Conservation (phyloP, 805 yeast genomes). For the Blastobotrys parvus region DNA sequence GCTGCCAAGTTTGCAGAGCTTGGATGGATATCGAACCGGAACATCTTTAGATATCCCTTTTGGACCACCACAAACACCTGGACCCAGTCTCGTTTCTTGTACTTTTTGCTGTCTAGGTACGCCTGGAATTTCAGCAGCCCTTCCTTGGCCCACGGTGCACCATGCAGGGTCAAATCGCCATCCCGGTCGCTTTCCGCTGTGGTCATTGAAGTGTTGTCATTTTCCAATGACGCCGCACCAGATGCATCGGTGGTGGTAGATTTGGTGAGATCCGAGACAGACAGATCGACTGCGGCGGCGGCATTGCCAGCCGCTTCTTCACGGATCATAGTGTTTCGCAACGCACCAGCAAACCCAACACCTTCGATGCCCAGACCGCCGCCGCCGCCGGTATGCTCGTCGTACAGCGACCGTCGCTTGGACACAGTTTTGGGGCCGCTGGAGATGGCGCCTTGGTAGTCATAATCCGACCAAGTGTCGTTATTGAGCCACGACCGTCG, state of each 20-base stretch:
- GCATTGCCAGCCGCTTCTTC: constrained; percentile 14
- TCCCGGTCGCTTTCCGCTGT: neutral
- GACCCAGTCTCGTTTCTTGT: constrained; percentile 30
- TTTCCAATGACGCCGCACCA: neutral
- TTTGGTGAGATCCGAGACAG: neutral
- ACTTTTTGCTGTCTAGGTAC: constrained; percentile 20
- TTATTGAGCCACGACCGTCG: constrained; percentile 15
- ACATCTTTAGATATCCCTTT: constrained; percentile 44
- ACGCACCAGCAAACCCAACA: constrained; percentile 22
- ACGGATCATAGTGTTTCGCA: constrained; percentile 19
- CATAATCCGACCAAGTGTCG: constrained; percentile 15
- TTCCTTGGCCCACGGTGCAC: constrained; percentile 73
- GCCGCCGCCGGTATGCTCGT: neutral
- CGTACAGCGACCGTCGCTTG: constrained; percentile 9
- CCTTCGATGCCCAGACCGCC: constrained; percentile 6
- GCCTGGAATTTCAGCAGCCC: constrained; percentile 40
- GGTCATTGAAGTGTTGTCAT: neutral
- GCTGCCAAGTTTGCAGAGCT: neutral
- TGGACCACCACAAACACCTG: constrained; percentile 57
- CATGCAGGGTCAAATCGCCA: constrained; percentile 47
- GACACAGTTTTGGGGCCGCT: neutral
- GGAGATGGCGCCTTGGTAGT: constrained; percentile 13
- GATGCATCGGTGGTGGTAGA: neutral
- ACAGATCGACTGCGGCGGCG: neutral
- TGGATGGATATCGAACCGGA: constrained; percentile 15